Evolutionary conservation across 306 rosid species (phyloP).

Genomic region (Prunus fruticosa): DNA sequence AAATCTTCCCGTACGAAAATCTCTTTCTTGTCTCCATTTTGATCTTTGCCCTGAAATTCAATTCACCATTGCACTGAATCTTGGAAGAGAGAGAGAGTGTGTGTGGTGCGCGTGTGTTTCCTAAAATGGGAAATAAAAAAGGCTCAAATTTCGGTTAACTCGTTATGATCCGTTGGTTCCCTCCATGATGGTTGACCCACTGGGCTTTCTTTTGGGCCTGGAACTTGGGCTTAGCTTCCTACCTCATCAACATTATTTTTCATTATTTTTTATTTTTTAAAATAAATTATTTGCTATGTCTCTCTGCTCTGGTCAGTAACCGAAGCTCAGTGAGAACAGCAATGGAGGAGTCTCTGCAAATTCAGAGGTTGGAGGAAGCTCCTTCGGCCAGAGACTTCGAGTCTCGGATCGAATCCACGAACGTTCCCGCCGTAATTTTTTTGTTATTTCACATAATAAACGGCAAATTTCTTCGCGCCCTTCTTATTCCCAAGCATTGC

Average conservation of each 20-base stretch:
- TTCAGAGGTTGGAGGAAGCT: conserved; percentile 50
- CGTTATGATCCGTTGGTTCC: background rate
- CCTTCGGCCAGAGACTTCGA: conserved; percentile 42
- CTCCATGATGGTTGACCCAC: background rate
- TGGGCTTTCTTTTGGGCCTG: background rate
- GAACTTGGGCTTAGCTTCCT: background rate
- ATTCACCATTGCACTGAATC: background rate
- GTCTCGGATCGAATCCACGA: conserved; percentile 36
- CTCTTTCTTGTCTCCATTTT: conserved; percentile 6
- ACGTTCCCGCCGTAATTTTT: conserved; percentile 45
- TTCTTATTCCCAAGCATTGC: background rate
- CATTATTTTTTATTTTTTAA: too few relatives aligned
- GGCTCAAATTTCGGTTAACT: background rate
- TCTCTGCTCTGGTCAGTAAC: background rate
- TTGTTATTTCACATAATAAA: background rate
- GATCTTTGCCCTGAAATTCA: background rate
- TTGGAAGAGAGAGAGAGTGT: background rate
- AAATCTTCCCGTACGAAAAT: background rate
- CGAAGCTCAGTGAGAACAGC: too few relatives aligned
- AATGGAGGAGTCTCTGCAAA: conserved; percentile 43
- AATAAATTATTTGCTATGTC: background rate
- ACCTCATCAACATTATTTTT: too few relatives aligned
- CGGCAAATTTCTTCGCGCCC: background rate
- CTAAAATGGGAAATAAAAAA: background rate
- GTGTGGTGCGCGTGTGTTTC: background rate